A percentile compares a stretch with the other conserved stretches of the same genome.
Evolutionary conservation across 2,329 filamentous ascomycete species (phyloP).

Genomic region (Aspergillus quadricinctus): DNA sequence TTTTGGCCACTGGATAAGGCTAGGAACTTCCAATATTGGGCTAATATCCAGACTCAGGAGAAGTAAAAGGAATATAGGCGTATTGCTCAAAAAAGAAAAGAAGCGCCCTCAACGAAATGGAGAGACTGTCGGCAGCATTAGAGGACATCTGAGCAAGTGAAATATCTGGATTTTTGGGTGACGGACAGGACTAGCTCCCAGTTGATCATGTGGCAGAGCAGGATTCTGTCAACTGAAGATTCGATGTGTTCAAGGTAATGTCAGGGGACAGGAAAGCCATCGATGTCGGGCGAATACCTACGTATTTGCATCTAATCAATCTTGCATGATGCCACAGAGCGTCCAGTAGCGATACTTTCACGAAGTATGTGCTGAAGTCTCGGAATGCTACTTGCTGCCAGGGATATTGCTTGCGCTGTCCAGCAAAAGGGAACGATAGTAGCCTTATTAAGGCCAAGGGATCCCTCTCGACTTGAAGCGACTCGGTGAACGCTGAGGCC

Average conservation of each 20-base stretch:
- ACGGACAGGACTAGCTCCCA: neutral
- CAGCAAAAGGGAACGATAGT: neutral
- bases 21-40: neutral
- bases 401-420: neutral
- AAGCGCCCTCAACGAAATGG: neutral
- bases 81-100: neutral
- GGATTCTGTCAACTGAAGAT: neutral
- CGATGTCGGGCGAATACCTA: neutral
- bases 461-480: neutral
- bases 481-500: neutral
- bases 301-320: neutral
- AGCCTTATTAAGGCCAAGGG: neutral
- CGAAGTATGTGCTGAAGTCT: neutral
- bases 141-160: neutral
- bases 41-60: neutral
- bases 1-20: neutral
- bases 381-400: neutral
- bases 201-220: neutral
- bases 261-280: neutral
- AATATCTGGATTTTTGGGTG: neutral
- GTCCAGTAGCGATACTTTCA: neutral
- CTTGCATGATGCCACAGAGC: neutral
- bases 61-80: neutral
- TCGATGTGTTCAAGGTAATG: neutral
- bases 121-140: neutral